Conservation (phyloP, 768 basidiomycete genomes). For the Mycena sanguinolenta region DNA sequence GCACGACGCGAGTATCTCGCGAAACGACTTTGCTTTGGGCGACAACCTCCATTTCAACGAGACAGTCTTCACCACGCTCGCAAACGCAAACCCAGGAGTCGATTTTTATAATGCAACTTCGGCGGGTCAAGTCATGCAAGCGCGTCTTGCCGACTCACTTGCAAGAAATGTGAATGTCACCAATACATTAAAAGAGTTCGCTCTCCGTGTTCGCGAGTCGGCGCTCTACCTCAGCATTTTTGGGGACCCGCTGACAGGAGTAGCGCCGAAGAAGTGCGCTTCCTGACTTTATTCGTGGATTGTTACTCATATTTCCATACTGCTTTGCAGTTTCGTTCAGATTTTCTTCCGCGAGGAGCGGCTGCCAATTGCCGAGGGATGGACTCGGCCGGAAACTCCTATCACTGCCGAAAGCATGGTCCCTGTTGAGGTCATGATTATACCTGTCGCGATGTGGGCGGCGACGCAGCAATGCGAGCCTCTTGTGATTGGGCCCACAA, state of each 20-base stretch:
- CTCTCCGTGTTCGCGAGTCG: slow-evolving; percentile 9
- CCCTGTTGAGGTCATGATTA: no score
- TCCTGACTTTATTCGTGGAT: no score
- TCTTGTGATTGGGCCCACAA: no score
- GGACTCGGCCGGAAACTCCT: slow-evolving; percentile 14
- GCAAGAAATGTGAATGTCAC: slow-evolving; percentile 20
- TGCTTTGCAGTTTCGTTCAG: slow-evolving; percentile 15
- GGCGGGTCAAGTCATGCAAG: slow-evolving; percentile 15
- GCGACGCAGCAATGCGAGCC: no score
- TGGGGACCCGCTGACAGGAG: slow-evolving; percentile 23
- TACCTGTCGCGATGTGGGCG: no score
- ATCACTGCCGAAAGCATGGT: neutral
- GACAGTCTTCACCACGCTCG: slow-evolving; percentile 21
- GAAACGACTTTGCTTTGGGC: slow-evolving; percentile 28
- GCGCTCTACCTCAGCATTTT: slow-evolving; percentile 20
- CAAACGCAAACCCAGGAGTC: slow-evolving; percentile 31
- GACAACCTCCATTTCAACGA: slow-evolving; percentile 37
- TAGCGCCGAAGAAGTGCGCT: slow-evolving; percentile 27
- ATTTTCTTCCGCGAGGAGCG: slow-evolving; percentile 38
- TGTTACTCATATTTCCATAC: no score
- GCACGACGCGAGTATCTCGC: slow-evolving; percentile 32
- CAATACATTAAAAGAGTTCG: slow-evolving; percentile 28
- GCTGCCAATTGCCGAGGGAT: slow-evolving; percentile 35
- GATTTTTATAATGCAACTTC: slow-evolving; percentile 27
- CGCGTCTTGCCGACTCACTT: slow-evolving; percentile 13